These are phyloP conservation scores for Lactifluus volemus DNA, from an alignment of 768 basidiomycete genomes.

Conservation along the genomic window DNA sequence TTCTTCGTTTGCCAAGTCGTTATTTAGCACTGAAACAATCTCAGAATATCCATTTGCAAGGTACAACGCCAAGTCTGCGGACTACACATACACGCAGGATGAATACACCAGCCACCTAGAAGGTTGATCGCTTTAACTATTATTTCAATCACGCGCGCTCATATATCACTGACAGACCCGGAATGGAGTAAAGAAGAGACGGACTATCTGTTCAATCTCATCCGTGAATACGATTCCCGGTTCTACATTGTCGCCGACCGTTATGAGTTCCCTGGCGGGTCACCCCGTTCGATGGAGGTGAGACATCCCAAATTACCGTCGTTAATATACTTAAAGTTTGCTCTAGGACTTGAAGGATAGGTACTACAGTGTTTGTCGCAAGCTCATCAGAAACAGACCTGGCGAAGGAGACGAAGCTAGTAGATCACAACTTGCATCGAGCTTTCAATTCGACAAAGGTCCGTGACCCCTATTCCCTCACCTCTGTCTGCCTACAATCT, in stretches of 20 bases:
- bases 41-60: conserved; percentile 75
- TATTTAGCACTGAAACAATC: neutral
- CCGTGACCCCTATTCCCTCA: conserved; percentile 10
- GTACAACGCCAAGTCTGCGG: conserved; percentile 62
- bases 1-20: neutral
- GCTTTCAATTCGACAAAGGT: conserved; percentile 88
- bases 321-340: neutral
- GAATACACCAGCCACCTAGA: conserved; percentile 79
- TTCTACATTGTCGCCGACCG: conserved; percentile 90
- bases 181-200: conserved; percentile 94
- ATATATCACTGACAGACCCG: conserved; percentile 37
- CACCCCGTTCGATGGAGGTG: conserved; percentile 62
- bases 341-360: conserved; percentile 85
- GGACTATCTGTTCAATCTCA: conserved; percentile 78
- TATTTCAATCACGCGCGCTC: neutral
- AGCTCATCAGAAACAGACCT: conserved; percentile 74
- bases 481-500: neutral
- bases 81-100: conserved; percentile 71
- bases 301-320: conserved; percentile 12
- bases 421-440: conserved; percentile 58
- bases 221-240: conserved; percentile 74
- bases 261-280: conserved; percentile 62
- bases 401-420: conserved; percentile 75
- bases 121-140: conserved; percentile 35
- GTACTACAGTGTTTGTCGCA: conserved; percentile 87